Conservation (phyloP, 768 basidiomycete species). For the Mycena capillaripes region DNA sequence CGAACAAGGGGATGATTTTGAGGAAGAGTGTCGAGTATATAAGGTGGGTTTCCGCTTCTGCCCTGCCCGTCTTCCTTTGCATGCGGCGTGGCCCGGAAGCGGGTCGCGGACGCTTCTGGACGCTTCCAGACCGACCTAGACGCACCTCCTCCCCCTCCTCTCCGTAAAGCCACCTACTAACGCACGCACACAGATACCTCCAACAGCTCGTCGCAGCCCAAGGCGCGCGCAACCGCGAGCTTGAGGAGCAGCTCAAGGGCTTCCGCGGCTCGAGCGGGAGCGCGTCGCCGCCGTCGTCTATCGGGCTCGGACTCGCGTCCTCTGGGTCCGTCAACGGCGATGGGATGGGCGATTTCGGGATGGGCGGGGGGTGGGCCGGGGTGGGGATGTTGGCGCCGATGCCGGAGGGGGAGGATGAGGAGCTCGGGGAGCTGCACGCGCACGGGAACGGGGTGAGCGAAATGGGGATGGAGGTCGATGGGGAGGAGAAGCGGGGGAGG, state of each 20-base stretch:
- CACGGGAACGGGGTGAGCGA: conserved; percentile 34
- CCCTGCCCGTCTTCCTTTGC: not conserved
- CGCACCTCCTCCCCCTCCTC: not conserved
- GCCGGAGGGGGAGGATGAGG: conserved; percentile 40
- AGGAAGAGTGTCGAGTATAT: conserved; percentile 87
- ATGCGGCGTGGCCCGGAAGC: too few relatives aligned
- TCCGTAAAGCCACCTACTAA: not conserved
- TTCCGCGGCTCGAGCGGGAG: conserved; percentile 49
- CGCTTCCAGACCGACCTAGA: too few relatives aligned
- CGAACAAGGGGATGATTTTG: conserved; percentile 96
- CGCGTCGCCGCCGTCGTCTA: conserved; percentile 37
- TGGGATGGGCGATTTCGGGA: too few relatives aligned
- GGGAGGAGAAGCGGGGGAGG: conserved; percentile 37
- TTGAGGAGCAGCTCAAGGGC: conserved; percentile 77
- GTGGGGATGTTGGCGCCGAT: conserved; percentile 37
- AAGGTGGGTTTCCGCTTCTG: conserved; percentile 46
- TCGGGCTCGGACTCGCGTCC: not conserved
- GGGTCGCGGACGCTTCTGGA: too few relatives aligned
- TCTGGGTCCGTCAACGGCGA: too few relatives aligned
- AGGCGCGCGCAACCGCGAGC: conserved; percentile 81
- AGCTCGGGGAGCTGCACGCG: conserved; percentile 21
- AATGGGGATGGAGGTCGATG: conserved; percentile 33
- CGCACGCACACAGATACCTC: conserved; percentile 66
- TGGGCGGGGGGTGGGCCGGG: conserved; percentile 24
- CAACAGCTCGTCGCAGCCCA: conserved; percentile 89